Base-by-base conservation (phyloP, 805 yeast species). In the Lipomyces yamadae region DNA sequence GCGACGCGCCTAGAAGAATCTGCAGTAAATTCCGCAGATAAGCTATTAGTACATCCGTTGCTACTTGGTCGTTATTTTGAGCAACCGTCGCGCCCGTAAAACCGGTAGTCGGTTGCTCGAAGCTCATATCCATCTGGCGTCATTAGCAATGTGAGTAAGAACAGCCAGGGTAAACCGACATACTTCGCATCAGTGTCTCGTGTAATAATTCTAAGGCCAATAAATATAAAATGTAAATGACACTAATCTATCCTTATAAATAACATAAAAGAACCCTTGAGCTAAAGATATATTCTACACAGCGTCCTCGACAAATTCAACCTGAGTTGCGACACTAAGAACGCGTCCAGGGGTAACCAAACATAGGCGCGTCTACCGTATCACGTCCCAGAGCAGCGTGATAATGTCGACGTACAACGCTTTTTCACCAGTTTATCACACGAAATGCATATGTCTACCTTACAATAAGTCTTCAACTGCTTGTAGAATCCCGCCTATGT, bases 1-100 rank as follows among this genome's bases (percentile, higher is more conserved):
- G 61, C 15, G 70, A 18, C 2, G 74, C 76, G 5, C 70, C 74
- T 24, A 74, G 63, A 32, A 74, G 57, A 6, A 69, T 70, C 34
- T 52, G 37, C 24, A 67, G 50, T 5, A 64, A 65, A 10, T 62
- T 54, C 15, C 72, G 62, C 24, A 71, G 34, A 55, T 72, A 72
- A 2, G 34, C 24, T 8, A 34, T 60, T 58, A 67, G 57, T 45
- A 58, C 10, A 24, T 63, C 63, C 24, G 50, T 32, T 48, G 60
- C 34, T 29, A 52, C 32, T 32, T 52, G 55, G 34, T 32, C 55
- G 8, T 32, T 29, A 13, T 24, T 42, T 42, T n/a, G 48, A 42
- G 24, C 48, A 34, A 52, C 34, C 34, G 55, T 8, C 13, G 55
- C 1, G 15, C 29, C 55, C 32, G 55, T 29, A 33, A 52, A 13